A percentile compares a stretch with the other conserved stretches of the same genome.
Evolutionary conservation across 176 grass and related monocot genomes (phyloP).

Genomic region (Raddia guianensis): DNA sequence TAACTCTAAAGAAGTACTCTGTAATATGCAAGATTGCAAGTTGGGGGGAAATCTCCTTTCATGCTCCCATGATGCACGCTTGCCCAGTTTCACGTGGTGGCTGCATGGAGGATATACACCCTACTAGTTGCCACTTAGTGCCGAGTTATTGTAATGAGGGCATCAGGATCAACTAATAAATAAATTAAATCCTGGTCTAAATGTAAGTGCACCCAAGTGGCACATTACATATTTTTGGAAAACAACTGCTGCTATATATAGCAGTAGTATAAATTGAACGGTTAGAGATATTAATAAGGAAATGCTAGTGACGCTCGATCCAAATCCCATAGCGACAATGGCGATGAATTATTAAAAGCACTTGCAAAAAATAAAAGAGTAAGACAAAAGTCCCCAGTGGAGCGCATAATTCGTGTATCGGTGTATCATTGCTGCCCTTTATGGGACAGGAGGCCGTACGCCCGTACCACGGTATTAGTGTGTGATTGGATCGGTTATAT

Average conservation of each 20-base stretch:
- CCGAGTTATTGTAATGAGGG: background rate
- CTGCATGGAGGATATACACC: background rate
- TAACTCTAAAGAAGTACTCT: background rate
- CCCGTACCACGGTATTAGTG: constrained; percentile 28
- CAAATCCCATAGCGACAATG: background rate
- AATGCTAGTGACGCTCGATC: background rate
- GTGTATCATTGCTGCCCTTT: constrained; percentile 32
- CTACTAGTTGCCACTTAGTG: background rate
- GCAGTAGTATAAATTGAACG: no score
- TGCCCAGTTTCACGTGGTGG: background rate
- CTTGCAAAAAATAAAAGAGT: background rate
- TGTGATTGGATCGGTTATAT: background rate
- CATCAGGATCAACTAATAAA: background rate
- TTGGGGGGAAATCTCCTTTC: background rate
- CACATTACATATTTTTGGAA: background rate
- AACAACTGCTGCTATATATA: background rate
- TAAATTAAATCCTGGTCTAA: background rate
- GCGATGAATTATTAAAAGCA: background rate
- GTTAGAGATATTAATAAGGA: background rate
- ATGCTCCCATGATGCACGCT: background rate
- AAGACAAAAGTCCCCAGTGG: background rate
- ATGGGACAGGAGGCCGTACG: constrained; percentile 27
- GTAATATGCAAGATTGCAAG: background rate
- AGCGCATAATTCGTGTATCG: background rate
- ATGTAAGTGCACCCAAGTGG: background rate